Conservation (phyloP, 140 eudicot genomes). For the Oenanthe javanica region DNA sequence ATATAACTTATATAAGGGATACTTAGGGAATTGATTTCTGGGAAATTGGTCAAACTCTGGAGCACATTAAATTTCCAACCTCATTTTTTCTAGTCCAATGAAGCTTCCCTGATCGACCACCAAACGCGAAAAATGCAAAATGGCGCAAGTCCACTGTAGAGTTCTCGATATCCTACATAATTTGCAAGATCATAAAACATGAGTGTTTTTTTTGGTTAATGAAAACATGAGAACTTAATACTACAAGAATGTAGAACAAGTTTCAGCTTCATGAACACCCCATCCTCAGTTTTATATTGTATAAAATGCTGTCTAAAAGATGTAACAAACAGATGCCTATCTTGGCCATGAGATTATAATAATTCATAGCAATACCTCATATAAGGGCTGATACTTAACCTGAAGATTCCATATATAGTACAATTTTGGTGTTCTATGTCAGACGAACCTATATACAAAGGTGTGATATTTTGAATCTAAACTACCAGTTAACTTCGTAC, state of each 20-base stretch:
- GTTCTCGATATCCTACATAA: conserved; percentile 51
- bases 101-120: conserved; percentile 76
- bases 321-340: not conserved
- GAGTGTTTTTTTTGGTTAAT: not conserved
- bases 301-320: not conserved
- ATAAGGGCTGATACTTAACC: not conserved
- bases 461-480: not conserved
- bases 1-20: not conserved
- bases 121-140: conserved; percentile 92
- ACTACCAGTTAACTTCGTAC: conserved; percentile 1
- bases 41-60: not conserved
- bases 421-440: not conserved
- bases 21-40: no score
- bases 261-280: no score
- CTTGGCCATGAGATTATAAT: no score
- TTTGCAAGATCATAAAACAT: conserved; percentile 12
- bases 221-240: conserved; percentile 12
- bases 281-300: not conserved
- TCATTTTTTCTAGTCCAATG: conserved; percentile 93
- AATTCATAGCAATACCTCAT: not conserved
- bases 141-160: conserved; percentile 77
- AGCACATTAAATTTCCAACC: conserved; percentile 33
- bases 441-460: not conserved
- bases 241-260: not conserved
- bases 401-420: not conserved